phyloP scores from a whole-genome alignment of 1,284 basidiomycete species.

The Stygiomarasmius scandens region DNA sequence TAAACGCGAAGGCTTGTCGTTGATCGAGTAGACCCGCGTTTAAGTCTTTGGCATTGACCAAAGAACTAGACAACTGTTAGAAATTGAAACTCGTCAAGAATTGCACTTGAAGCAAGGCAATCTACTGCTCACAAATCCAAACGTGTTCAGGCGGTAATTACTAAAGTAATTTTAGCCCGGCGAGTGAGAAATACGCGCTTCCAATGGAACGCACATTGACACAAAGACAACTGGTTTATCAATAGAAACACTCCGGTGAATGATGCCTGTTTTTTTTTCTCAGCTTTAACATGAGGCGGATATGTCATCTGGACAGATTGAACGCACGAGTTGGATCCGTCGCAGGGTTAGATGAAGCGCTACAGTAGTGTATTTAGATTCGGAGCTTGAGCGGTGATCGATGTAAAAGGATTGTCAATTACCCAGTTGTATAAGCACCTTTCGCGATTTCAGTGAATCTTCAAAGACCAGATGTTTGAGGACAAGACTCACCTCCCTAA shows the following conservation, averaged over 20 bases:
- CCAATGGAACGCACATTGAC: slow-evolving; percentile 42
- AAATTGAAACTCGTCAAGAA: slow-evolving; percentile 12
- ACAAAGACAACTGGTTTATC: slow-evolving; percentile 59
- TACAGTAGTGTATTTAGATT: slow-evolving; percentile 18
- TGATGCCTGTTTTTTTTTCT: slow-evolving; percentile 38
- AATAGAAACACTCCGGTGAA: slow-evolving; percentile 47
- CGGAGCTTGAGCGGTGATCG: too few species aligned
- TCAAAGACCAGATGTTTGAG: not conserved
- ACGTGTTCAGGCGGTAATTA: slow-evolving; percentile 61
- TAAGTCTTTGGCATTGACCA: slow-evolving; percentile 42
- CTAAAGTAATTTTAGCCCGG: slow-evolving; percentile 27
- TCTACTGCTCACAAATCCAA: slow-evolving; percentile 51
- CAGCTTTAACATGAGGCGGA: not conserved
- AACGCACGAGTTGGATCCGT: slow-evolving; percentile 50
- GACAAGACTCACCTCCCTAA: not conserved
- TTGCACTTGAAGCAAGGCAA: not conserved
- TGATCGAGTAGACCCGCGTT: slow-evolving; percentile 22
- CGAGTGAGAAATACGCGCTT: not conserved
- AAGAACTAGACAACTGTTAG: slow-evolving; percentile 50
- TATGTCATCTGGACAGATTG: not conserved
- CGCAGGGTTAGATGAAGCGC: slow-evolving; percentile 44
- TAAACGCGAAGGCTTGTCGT: slow-evolving; percentile 17
- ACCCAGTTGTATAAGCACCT: slow-evolving; percentile 52
- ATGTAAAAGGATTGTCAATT: slow-evolving; percentile 14
- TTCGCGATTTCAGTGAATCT: not conserved